phyloP scores from a whole-genome alignment of 2,329 filamentous ascomycete genomes.

The Cercospora sesami region DNA sequence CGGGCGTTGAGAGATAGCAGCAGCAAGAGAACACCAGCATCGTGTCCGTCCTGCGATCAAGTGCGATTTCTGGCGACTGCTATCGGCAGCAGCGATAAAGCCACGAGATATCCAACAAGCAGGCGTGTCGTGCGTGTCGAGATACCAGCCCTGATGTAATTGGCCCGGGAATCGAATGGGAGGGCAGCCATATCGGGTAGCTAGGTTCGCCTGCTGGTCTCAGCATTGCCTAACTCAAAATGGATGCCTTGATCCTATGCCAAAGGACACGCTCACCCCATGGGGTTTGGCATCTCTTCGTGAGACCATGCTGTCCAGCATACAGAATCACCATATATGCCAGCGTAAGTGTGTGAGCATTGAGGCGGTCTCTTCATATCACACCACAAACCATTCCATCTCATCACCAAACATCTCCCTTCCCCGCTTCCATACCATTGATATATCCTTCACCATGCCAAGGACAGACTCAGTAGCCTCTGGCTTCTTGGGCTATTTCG shows the following conservation, averaged over 20 bases:
- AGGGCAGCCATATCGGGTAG: constrained; percentile 19
- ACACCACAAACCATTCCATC: not conserved
- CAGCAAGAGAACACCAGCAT: not conserved
- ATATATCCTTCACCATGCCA: constrained; percentile 8
- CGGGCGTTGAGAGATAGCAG: constrained; percentile 3
- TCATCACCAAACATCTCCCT: not conserved
- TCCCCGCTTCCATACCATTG: not conserved
- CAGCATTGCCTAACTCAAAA: constrained; percentile 15
- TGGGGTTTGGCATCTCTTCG: constrained; percentile 19
- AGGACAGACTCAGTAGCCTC: constrained; percentile 19
- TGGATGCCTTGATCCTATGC: constrained; percentile 11
- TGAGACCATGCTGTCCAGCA: constrained; percentile 7
- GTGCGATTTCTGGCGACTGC: constrained; percentile 14
- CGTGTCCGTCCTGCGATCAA: constrained; percentile 6
- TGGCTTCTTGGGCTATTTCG: constrained; percentile 39
- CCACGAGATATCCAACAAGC: not conserved
- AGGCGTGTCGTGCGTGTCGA: not conserved
- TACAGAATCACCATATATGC: constrained; percentile 19
- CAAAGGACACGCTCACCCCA: constrained; percentile 20
- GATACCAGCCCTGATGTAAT: constrained; percentile 10
- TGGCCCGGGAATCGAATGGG: not conserved
- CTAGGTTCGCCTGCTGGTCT: constrained; percentile 7
- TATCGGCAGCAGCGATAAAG: constrained; percentile 7
- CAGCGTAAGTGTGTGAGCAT: constrained; percentile 4
- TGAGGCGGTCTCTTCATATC: not conserved